Base-by-base conservation (phyloP, 257 asterid species). In the Parsonsia alboflavescens region DNA sequence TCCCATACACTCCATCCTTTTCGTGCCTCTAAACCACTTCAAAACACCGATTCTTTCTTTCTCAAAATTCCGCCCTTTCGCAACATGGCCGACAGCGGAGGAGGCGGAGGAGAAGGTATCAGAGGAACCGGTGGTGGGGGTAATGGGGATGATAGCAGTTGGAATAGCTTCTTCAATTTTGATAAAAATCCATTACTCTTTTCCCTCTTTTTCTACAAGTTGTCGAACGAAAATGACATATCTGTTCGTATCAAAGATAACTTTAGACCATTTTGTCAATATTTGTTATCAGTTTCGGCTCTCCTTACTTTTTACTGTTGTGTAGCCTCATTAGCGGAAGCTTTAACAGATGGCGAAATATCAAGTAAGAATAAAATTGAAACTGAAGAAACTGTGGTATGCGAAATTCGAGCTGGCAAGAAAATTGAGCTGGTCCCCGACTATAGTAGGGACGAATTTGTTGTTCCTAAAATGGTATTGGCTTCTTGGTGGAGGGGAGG, bases 401-500 rank as follows among this genome's bases (percentile, higher is more conserved):
- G 75, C 77, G 97, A 92, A 80, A 84, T 92, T 71, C 86, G 77
- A 81, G 97, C 96, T 17, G 99, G 97, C 57, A 94, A 83, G 87
- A 84, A 74, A 82, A 82, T 88, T 72, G 86, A 86, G 84, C 82
- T 94, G 73, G 82, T 86, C 33, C 85, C 91, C 1, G 96, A 94
- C 87, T 78, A 85, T 77, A 66, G 76, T 0, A 92, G 86, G 80
- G 98, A 94, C 73, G 96, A 85, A 81, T 92, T 90, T 76, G 44
- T 94, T 56, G 76, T 81, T 70, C 81, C 89, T 19, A 84, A 80
- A 65, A 73, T 72, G 0, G 57, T 82, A 75, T 82, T 85, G 85
- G 77, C 86, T 2, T 74, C 64, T 49, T 75, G 77, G 33, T 81
- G 88, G 91, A 78, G 77, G 82, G 76, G 71, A 68, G 77, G 82